Evolutionary conservation across 108 stramenopile species (phyloP), one percentile per base, ranked within the genome.

Genomic region (Parmales sp.): DNA sequence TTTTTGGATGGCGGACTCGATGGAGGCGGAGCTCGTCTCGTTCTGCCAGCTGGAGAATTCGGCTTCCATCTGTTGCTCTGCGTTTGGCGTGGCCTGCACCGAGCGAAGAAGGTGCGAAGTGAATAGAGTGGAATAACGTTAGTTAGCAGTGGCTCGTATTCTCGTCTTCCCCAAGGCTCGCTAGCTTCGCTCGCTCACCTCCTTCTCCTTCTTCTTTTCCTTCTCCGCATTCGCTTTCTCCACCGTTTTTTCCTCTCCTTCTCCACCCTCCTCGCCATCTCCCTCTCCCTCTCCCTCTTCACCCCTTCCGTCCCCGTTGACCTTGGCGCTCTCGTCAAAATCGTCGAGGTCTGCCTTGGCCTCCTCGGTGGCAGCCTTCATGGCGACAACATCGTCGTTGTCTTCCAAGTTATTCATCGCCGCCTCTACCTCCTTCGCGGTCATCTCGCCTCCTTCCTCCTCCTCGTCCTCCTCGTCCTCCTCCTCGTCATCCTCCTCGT

Each of bases 321-420:
- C 49, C 60, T 90, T 80, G 20, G 74, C 70, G n/a, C 69, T 84
- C 65, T 92, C 90, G 48, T 92, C 93, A 71, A 91, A 90, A 65
- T 92, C 94, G 46, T 82, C 64, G 45, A 87, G 68, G 34, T 87
- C 94, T 45, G 90, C 90, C 20, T 72, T 76, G 19, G 84, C 89
- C 77, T 95, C 89, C 69, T 83, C 76, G 69, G 73, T 74, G 19
- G 89, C 88, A 22, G 77, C 86, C 20, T 70, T 74, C 77, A 90
- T 77, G 0, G 90, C 93, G 38, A 69, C 75, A 13, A 86, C 94
- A 66, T 95, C 93, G 45, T 91, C 93, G 34, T 84, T 90, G 69
- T 94, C 93, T 70, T 95, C 96, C 28, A 93, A 72, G n/a, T 81
- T 41, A 28, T 88, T 80, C 94, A 95, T 93, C 1, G 90, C 93